phyloP scores from a whole-genome alignment of 106 monocot genomes.

The Dendrobium officinale region DNA sequence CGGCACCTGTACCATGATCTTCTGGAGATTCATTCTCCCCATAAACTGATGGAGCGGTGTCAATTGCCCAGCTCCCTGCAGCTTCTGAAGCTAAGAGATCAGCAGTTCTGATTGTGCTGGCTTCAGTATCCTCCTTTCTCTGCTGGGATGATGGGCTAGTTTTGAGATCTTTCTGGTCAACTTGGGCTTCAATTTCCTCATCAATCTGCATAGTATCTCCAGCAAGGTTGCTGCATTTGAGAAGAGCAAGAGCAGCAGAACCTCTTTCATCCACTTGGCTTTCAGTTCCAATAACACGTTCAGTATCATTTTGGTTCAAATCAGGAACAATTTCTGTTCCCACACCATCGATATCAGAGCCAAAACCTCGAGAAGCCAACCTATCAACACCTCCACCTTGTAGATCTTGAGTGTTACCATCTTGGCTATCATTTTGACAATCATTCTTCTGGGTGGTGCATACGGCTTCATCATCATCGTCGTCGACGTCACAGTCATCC shows the following conservation, averaged over 20 bases:
- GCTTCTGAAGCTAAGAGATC: constrained; percentile 90
- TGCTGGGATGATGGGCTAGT: constrained; percentile 5
- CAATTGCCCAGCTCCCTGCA: constrained; percentile 84
- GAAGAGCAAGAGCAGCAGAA: constrained; percentile 1
- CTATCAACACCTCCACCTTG: constrained; percentile 54
- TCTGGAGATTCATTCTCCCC: constrained; percentile 46
- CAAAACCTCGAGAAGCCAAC: constrained; percentile 24
- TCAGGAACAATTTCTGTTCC: constrained; percentile 32
- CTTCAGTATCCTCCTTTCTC: constrained; percentile 44
- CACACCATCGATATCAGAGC: constrained; percentile 39
- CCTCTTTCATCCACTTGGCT: constrained; percentile 28
- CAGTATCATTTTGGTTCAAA: constrained; percentile 36
- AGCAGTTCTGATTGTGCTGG: constrained; percentile 38
- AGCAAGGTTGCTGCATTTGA: constrained; percentile 36
- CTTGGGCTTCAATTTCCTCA: constrained; percentile 28
- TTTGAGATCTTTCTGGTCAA: constrained; percentile 16
- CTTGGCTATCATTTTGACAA: constrained; percentile 33
- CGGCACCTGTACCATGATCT: constrained; percentile 15
- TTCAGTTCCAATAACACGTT: constrained; percentile 58
- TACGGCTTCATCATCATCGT: constrained; percentile 20
- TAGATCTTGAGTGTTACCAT: constrained; percentile 56
- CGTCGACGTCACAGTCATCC: neutral
- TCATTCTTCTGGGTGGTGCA: constrained; percentile 54
- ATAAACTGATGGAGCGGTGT: constrained; percentile 62
- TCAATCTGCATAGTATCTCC: constrained; percentile 60